Evolutionary conservation across 2,329 filamentous ascomycete species (phyloP).

Genomic region (Tolypocladium amazonense): DNA sequence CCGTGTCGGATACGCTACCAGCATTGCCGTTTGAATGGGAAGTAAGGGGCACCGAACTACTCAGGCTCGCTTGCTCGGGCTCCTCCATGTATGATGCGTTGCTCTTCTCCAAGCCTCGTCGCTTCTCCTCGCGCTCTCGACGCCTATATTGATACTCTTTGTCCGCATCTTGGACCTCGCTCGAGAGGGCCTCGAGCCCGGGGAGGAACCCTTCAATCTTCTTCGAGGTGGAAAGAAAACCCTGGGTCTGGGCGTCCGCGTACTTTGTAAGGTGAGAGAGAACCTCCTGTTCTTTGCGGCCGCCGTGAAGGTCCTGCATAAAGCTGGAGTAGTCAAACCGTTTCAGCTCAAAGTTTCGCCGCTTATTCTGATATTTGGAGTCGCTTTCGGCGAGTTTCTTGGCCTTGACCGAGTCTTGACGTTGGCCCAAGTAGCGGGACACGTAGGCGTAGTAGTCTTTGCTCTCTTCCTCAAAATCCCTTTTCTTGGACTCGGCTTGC

Average conservation of each 20-base stretch:
- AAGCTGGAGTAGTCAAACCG: slow-evolving; percentile 98
- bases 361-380: slow-evolving; percentile 89
- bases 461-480: slow-evolving; percentile 97
- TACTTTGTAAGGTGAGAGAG: slow-evolving; percentile 90
- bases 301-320: slow-evolving; percentile 97
- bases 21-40: slow-evolving; percentile 32
- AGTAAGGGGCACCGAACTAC: slow-evolving; percentile 19
- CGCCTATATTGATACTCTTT: slow-evolving; percentile 95
- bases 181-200: slow-evolving; percentile 77
- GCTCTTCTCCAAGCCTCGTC: slow-evolving; percentile 80
- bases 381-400: slow-evolving; percentile 95
- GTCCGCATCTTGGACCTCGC: slow-evolving; percentile 84
- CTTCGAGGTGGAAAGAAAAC: slow-evolving; percentile 72
- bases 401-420: slow-evolving; percentile 90
- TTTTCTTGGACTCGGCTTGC: slow-evolving; percentile 90
- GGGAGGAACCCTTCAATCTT: slow-evolving; percentile 81
- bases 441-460: slow-evolving; percentile 98
- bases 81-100: slow-evolving; percentile 66
- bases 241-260: slow-evolving; percentile 78
- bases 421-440: slow-evolving; percentile 87
- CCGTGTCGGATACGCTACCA: slow-evolving; percentile 49
- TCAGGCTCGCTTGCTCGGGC: slow-evolving; percentile 46
- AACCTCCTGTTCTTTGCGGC: slow-evolving; percentile 96
- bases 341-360: slow-evolving; percentile 91
- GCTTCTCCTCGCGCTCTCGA: slow-evolving; percentile 91